Evolutionary conservation across 768 basidiomycete genomes (phyloP).

Genomic region (Pholiota conissans): DNA sequence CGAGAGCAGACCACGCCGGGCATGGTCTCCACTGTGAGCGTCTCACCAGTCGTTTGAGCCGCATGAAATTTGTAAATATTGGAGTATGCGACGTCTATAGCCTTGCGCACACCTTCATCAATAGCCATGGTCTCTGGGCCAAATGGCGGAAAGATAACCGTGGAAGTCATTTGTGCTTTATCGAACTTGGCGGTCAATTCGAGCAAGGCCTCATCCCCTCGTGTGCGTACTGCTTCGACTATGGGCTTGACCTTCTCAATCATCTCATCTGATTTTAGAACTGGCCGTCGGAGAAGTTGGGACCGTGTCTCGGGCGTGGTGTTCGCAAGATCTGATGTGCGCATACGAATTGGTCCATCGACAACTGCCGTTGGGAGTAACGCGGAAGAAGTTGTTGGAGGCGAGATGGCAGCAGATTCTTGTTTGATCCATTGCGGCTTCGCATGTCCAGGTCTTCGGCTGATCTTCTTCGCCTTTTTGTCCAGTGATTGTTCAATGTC

Average conservation of each 20-base stretch:
- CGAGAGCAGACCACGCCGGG: constrained; percentile 96
- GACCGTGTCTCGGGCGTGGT: constrained; percentile 53
- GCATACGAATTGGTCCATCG: constrained; percentile 71
- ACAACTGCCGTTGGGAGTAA: constrained; percentile 16
- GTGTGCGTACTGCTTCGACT: constrained; percentile 78
- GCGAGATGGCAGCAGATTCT: constrained; percentile 14
- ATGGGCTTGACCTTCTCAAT: constrained; percentile 93
- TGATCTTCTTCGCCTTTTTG: constrained; percentile 82
- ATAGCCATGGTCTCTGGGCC: constrained; percentile 61
- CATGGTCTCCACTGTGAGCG: constrained; percentile 92
- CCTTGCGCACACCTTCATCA: constrained; percentile 62
- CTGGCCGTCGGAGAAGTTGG: constrained; percentile 81
- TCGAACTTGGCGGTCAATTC: constrained; percentile 95
- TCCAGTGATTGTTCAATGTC: constrained; percentile 88
- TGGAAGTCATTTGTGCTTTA: constrained; percentile 67
- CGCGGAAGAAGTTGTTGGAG: constrained; percentile 20
- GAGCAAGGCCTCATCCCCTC: constrained; percentile 85
- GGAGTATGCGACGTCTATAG: constrained; percentile 87
- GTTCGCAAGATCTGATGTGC: constrained; percentile 59
- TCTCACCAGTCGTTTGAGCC: constrained; percentile 73
- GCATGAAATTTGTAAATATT: constrained; percentile 93
- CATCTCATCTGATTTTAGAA: constrained; percentile 86
- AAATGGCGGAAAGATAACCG: constrained; percentile 81
- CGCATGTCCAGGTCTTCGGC: constrained; percentile 86
- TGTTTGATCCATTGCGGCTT: constrained; percentile 75